Evolutionary conservation across 805 yeast genomes (phyloP).

Genomic region (Lipomyces sp.): DNA sequence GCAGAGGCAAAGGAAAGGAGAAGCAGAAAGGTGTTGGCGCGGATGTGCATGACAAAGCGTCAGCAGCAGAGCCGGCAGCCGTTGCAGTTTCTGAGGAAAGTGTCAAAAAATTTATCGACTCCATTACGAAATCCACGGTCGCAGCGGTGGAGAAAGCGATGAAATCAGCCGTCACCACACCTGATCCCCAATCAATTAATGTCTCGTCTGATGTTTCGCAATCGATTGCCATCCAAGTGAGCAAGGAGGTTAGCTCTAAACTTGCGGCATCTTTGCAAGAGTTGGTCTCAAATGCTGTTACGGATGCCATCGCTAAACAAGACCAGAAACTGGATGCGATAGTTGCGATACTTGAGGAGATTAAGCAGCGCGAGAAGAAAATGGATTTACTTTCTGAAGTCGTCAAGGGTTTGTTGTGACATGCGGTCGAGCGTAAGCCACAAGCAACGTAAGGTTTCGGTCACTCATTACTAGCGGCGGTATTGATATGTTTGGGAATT

Average conservation of each 20-base stretch:
- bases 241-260: background rate
- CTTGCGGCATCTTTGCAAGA: slow-evolving; percentile 8
- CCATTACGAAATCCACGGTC: background rate
- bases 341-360: slow-evolving; percentile 4
- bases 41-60: background rate
- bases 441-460: background rate
- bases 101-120: slow-evolving; percentile 8
- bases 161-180: background rate
- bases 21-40: background rate
- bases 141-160: slow-evolving; percentile 12
- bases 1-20: slow-evolving; percentile 12
- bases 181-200: background rate
- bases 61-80: background rate
- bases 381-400: slow-evolving; percentile 10
- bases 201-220: background rate
- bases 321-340: slow-evolving; percentile 11
- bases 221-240: slow-evolving; percentile 1
- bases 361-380: slow-evolving; percentile 11
- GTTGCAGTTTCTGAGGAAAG: slow-evolving; percentile 5
- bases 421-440: background rate
- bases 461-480: background rate
- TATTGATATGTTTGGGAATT: background rate
- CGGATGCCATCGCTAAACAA: slow-evolving; percentile 3
- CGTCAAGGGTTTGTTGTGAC: slow-evolving; percentile 17
- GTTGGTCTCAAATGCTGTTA: background rate